Conservation (phyloP, 176 grass and related monocot genomes). For the Bothriochloa decipiens region DNA sequence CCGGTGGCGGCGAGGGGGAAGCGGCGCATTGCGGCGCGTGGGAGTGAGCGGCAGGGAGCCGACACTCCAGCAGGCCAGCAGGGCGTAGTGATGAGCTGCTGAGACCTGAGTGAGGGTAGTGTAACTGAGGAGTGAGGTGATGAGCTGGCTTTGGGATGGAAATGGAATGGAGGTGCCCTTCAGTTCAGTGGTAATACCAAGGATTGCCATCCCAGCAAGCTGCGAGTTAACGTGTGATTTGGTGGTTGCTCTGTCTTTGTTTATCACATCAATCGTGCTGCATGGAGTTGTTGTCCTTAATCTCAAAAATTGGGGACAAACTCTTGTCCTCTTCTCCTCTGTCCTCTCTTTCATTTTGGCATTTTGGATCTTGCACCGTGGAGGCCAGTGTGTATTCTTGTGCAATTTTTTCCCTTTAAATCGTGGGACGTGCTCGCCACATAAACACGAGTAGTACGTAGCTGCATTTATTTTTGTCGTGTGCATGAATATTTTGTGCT, state of each 20-base stretch:
- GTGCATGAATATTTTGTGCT: no score
- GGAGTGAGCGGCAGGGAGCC: slow-evolving; percentile 7
- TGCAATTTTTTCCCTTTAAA: neutral
- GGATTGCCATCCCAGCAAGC: neutral
- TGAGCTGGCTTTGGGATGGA: slow-evolving; percentile 33
- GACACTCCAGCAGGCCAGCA: no score
- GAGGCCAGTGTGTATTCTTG: neutral
- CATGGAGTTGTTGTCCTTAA: neutral
- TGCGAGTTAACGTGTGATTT: neutral
- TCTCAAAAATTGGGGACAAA: neutral
- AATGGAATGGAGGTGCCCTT: neutral
- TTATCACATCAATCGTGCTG: neutral
- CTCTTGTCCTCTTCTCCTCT: neutral
- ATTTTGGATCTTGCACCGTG: neutral
- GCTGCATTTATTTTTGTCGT: neutral
- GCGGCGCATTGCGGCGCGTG: slow-evolving; percentile 35
- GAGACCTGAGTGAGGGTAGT: slow-evolving; percentile 2
- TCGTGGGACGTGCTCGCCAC: neutral
- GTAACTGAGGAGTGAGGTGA: slow-evolving; percentile 14
- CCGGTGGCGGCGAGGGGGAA: neutral
- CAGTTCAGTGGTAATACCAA: neutral
- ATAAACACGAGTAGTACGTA: neutral
- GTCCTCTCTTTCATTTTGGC: neutral
- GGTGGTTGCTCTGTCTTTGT: slow-evolving; percentile 15
- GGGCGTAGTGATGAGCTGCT: no score